Conservation (phyloP, 2,329 filamentous ascomycete species). For the Aphanoascus verrucosus region DNA sequence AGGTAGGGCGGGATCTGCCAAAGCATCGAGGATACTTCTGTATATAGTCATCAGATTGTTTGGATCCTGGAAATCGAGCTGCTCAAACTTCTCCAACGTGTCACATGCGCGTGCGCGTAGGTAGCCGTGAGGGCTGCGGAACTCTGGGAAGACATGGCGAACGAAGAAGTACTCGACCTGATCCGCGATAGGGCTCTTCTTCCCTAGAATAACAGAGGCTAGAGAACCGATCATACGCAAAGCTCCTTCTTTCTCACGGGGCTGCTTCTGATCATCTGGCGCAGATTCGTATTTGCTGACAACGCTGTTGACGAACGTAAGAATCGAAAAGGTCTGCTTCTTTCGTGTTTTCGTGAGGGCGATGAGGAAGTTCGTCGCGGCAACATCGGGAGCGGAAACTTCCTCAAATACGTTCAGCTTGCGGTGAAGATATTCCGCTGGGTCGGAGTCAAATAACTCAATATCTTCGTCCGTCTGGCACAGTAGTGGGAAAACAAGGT, state of each 20-base stretch:
- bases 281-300: constrained; percentile 85
- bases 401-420: constrained; percentile 98
- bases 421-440: constrained; percentile 90
- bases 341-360: constrained; percentile 87
- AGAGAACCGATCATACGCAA: constrained; percentile 94
- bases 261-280: constrained; percentile 80
- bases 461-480: constrained; percentile 88
- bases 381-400: constrained; percentile 85
- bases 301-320: constrained; percentile 88
- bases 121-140: constrained; percentile 83
- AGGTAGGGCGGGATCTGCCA: constrained; percentile 87
- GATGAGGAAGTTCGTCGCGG: constrained; percentile 91
- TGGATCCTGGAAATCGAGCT: constrained; percentile 90
- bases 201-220: constrained; percentile 85
- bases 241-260: constrained; percentile 90
- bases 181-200: constrained; percentile 95
- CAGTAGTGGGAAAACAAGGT: constrained; percentile 89
- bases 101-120: constrained; percentile 91
- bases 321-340: constrained; percentile 89
- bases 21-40: constrained; percentile 89
- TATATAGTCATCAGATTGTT: constrained; percentile 96
- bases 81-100: constrained; percentile 95
- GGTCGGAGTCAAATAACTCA: constrained; percentile 86
- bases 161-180: constrained; percentile 98
- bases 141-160: constrained; percentile 95